Conservation (phyloP, 169 alveolate genomes). For the Eimeria maxima region DNA sequence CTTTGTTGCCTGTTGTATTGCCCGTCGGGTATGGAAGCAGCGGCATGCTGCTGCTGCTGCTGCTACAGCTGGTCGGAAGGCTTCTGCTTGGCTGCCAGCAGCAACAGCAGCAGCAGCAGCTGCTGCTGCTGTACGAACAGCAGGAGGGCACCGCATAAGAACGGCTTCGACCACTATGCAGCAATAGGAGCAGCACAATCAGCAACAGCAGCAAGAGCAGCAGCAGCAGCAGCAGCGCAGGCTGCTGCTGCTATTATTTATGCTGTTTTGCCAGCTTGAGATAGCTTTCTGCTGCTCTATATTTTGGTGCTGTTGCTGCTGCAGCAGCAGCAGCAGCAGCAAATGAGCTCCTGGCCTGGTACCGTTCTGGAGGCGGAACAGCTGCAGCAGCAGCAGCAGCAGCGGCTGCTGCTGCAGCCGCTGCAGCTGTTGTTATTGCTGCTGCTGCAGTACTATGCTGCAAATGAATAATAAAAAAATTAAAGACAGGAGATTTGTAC, state of each 20-base stretch:
- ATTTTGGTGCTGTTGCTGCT: background rate
- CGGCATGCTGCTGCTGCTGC: conserved; percentile 14
- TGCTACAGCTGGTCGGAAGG: background rate
- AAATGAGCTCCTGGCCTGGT: background rate
- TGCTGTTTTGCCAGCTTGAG: background rate
- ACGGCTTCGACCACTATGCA: background rate
- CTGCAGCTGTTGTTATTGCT: background rate
- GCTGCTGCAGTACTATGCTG: background rate
- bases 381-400: conserved; percentile 18
- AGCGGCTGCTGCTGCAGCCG: conserved; percentile 18
- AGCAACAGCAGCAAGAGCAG: background rate
- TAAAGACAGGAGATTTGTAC: no score
- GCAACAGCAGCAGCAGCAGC: no score
- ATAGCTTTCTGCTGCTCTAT: background rate
- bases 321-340: background rate
- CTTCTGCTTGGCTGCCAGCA: no score
- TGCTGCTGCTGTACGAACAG: background rate
- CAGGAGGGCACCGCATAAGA: conserved; percentile 25
- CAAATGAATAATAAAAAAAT: background rate
- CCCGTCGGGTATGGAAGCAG: background rate
- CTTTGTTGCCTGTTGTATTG: background rate
- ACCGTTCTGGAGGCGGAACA: background rate
- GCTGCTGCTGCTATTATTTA: background rate
- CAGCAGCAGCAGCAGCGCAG: no score
- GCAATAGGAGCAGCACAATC: background rate